Evolutionary conservation across 768 basidiomycete genomes (phyloP).

Genomic region (Amanita muscaria): DNA sequence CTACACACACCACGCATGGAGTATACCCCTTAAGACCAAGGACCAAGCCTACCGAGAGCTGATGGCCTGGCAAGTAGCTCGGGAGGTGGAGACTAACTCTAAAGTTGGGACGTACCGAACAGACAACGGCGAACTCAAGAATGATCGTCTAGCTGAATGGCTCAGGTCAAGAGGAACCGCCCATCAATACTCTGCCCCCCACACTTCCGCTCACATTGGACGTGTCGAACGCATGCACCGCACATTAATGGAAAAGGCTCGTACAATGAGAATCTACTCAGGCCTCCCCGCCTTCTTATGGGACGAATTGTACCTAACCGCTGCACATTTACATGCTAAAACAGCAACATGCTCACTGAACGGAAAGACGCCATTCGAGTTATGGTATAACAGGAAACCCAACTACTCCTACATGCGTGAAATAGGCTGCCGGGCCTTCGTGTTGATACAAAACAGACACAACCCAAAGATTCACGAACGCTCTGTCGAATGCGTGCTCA

Average conservation of each 20-base stretch:
- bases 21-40: conserved; percentile 24
- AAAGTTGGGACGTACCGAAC: conserved; percentile 20
- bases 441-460: conserved; percentile 14
- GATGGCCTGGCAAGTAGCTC: conserved; percentile 19
- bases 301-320: conserved; percentile 26
- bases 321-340: conserved; percentile 15
- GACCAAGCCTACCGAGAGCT: conserved; percentile 16
- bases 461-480: conserved; percentile 20
- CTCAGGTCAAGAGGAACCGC: conserved; percentile 7
- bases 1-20: conserved; percentile 21
- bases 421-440: conserved; percentile 22
- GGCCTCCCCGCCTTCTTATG: conserved; percentile 20
- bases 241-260: conserved; percentile 22
- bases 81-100: conserved; percentile 15
- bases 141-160: conserved; percentile 15
- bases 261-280: conserved; percentile 16
- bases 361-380: conserved; percentile 12
- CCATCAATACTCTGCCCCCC: conserved; percentile 18
- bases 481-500: conserved; percentile 26
- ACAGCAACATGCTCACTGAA: conserved; percentile 9
- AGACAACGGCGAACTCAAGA: conserved; percentile 13
- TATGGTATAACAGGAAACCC: conserved; percentile 13
- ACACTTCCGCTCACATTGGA: conserved; percentile 30
- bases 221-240: conserved; percentile 27
- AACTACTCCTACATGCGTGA: conserved; percentile 21